phyloP scores from a whole-genome alignment of 352 stramenopile genomes.

The Thraustochytrium sp. region DNA sequence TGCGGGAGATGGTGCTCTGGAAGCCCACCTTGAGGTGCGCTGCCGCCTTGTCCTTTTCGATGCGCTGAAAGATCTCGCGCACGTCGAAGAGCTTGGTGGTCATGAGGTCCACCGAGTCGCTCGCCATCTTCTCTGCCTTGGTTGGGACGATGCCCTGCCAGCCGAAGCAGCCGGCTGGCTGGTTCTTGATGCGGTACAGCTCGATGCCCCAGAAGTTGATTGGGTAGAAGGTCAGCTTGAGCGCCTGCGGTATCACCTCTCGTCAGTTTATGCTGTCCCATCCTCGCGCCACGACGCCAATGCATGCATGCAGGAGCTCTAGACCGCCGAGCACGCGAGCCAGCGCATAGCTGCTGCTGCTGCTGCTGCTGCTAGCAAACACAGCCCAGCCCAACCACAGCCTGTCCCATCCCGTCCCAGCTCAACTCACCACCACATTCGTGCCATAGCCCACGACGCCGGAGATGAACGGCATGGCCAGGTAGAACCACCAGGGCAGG shows the following conservation, averaged over 20 bases:
- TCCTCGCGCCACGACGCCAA: too few relatives aligned
- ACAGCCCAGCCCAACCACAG: background rate
- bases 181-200: background rate
- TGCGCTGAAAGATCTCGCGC: slow-evolving; percentile 76
- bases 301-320: background rate
- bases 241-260: slow-evolving; percentile 52
- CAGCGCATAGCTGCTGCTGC: background rate
- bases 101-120: slow-evolving; percentile 79
- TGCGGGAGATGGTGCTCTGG: background rate
- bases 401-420: background rate
- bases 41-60: slow-evolving; percentile 70
- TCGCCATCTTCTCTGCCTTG: slow-evolving; percentile 93
- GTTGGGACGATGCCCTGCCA: slow-evolving; percentile 95
- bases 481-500: slow-evolving; percentile 6
- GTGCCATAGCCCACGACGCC: slow-evolving; percentile 46
- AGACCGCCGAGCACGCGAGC: background rate
- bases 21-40: slow-evolving; percentile 4
- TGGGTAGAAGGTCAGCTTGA: slow-evolving; percentile 97
- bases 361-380: background rate
- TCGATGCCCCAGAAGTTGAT: slow-evolving; percentile 79
- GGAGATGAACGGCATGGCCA: slow-evolving; percentile 49
- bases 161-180: slow-evolving; percentile 54
- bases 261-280: too few relatives aligned
- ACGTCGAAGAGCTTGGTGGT: slow-evolving; percentile 84
- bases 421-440: slow-evolving; percentile 40